A percentile compares a stretch with the other conserved stretches of the same genome.
phyloP scores from a whole-genome alignment of 2,329 filamentous ascomycete genomes.

The Fonsecaea pugnacius region DNA sequence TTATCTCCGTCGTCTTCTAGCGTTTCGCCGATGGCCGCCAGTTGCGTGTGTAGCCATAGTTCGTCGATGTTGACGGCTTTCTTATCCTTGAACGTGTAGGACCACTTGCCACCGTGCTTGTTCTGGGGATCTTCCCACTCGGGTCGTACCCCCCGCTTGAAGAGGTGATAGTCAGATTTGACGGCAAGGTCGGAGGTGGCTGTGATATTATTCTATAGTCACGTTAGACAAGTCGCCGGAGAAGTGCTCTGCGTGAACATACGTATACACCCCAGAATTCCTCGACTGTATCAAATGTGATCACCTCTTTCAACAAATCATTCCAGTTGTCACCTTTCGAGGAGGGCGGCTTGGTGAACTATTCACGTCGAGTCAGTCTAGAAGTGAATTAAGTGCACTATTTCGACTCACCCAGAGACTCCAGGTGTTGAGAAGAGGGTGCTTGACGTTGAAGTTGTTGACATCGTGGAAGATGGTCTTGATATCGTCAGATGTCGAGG shows the following conservation, averaged over 20 bases:
- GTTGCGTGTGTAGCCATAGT: constrained; percentile 95
- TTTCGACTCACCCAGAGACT: constrained; percentile 79
- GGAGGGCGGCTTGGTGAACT: constrained; percentile 38
- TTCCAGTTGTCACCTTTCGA: constrained; percentile 95
- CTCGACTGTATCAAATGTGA: constrained; percentile 97
- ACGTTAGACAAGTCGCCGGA: constrained; percentile 13
- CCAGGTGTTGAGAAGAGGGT: constrained; percentile 96
- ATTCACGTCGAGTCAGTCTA: constrained; percentile 28
- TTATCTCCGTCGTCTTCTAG: constrained; percentile 91
- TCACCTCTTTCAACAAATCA: constrained; percentile 95
- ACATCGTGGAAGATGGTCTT: constrained; percentile 98
- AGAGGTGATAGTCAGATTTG: constrained; percentile 99
- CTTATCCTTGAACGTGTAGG: constrained; percentile 97
- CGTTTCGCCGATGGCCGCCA: constrained; percentile 95
- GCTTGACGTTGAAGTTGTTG: constrained; percentile 99
- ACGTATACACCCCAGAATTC: constrained; percentile 99
- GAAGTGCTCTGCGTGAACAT: constrained; percentile 49
- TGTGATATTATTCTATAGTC: constrained; percentile 89
- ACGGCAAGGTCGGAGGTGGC: constrained; percentile 92
- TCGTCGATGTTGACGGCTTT: constrained; percentile 88
- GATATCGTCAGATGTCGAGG: constrained; percentile 59
- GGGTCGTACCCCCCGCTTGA: constrained; percentile 94
- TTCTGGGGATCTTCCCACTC: constrained; percentile 99
- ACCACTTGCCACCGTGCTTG: constrained; percentile 99
- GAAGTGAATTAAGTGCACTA: background rate